Conservation (phyloP, 441 rosid species). For the Oxalis stricta region DNA sequence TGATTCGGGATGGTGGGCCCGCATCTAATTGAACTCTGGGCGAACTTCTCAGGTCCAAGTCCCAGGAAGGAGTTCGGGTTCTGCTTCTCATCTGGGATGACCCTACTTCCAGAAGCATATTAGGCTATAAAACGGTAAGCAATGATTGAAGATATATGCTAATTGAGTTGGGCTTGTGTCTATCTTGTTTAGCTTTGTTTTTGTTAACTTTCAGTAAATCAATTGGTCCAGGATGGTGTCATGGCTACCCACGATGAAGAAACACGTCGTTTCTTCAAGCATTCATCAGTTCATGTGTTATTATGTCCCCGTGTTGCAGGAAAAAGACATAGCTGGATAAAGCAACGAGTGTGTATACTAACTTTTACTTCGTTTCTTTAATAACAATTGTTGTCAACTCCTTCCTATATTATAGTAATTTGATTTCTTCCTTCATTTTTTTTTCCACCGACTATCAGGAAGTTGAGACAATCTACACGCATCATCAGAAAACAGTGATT, state of each 20-base stretch:
- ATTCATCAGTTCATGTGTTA: slow-evolving; percentile 81
- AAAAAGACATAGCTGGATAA: slow-evolving; percentile 75
- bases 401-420: neutral
- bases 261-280: slow-evolving; percentile 85
- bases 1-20: slow-evolving; percentile 47
- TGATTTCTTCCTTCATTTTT: neutral
- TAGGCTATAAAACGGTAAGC: slow-evolving; percentile 77
- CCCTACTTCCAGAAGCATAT: slow-evolving; percentile 83
- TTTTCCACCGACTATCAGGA: slow-evolving; percentile 56
- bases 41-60: slow-evolving; percentile 70
- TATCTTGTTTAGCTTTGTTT: neutral
- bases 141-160: neutral
- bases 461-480: slow-evolving; percentile 89
- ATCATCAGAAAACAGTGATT: slow-evolving; percentile 92
- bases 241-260: slow-evolving; percentile 97
- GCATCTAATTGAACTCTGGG: slow-evolving; percentile 55
- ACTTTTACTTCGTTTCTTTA: no score
- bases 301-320: slow-evolving; percentile 91
- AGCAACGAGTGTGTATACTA: slow-evolving; percentile 56
- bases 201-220: slow-evolving; percentile 1
- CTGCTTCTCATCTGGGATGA: slow-evolving; percentile 97
- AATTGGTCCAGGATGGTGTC: slow-evolving; percentile 64
- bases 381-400: no score
- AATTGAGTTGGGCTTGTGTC: neutral
- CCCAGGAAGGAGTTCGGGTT: slow-evolving; percentile 95